Base-by-base conservation (phyloP, 2,329 filamentous ascomycete genomes). In the Juglanconis oblonga region DNA sequence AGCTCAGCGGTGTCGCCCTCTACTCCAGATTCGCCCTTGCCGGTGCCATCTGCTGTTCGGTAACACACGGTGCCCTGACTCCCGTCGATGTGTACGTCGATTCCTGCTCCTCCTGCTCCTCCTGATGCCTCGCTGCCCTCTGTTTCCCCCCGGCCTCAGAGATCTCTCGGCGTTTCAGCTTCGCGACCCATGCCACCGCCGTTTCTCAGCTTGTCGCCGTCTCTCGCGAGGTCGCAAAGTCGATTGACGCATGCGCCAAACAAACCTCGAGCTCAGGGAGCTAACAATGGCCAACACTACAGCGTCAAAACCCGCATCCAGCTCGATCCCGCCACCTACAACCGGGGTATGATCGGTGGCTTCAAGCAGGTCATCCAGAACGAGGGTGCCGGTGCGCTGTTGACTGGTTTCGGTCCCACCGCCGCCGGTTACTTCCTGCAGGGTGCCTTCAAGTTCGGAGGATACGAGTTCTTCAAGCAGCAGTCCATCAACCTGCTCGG, bases 1-100 rank as follows among this genome's bases (percentile, higher is more conserved):
- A 79, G 75, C 75, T 77, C 64, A 74, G 73, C 65, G 81, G 80
- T 67, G 4, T 92, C 68, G 81, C 77, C 63, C 91, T 99, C 71
- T 98, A 98, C 88, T 91, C 91, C 72, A 87, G 92, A 80, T 97
- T 97, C 83, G 94, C 95, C 80, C 90, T 99, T 72, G 93, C 95
- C 72, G 95, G 95, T 81, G 95, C 95, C 71, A 82, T 98, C 84
- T 97, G 95, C 88, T 99, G 95, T 81, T 95, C 93, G 71, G 82
- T 98, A 81, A 99, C 95, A 75, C 95, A 99, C 87, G 95, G 94
- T 79, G 90, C 85, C 74, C 88, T 98, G 72, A 99, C 95, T 70
- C 95, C 95, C 74, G 92, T 99, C 79, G 95, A 99, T 90, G 95
- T 99, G 94, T 98, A 95, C 79, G 94, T 91, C 55, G 29, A 33